Conservation (phyloP, 768 basidiomycete species). For the Chalciporus piperatus region DNA sequence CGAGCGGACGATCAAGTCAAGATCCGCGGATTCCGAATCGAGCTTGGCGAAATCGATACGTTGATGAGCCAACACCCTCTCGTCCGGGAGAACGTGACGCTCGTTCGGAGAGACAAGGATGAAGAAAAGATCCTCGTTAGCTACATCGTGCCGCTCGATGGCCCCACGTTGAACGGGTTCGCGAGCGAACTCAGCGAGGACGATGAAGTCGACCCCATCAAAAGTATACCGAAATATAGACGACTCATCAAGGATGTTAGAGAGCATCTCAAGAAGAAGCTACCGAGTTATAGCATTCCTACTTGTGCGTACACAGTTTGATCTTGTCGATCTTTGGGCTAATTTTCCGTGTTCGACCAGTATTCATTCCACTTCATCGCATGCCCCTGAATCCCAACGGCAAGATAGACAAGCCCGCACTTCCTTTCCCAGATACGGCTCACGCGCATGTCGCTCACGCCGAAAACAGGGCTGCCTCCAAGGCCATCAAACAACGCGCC, state of each 20-base stretch:
- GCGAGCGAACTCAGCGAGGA: conserved; percentile 59
- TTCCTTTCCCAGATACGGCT: conserved; percentile 97
- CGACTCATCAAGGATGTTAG: conserved; percentile 90
- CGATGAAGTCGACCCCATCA: conserved; percentile 54
- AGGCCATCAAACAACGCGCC: conserved; percentile 34
- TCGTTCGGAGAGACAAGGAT: conserved; percentile 95
- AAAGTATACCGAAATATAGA: conserved; percentile 82
- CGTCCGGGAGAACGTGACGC: conserved; percentile 96
- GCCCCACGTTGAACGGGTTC: conserved; percentile 61
- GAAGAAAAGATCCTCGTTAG: conserved; percentile 98
- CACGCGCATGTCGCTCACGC: conserved; percentile 45
- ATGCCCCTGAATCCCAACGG: conserved; percentile 99
- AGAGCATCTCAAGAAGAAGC: conserved; percentile 93
- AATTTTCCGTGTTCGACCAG: conserved; percentile 36
- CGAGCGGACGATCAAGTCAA: conserved; percentile 99
- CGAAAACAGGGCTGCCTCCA: conserved; percentile 34
- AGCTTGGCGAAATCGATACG: conserved; percentile 96
- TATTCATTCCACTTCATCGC: conserved; percentile 89
- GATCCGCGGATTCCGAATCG: conserved; percentile 98
- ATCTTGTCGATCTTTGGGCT: background rate
- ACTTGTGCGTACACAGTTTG: conserved; percentile 53
- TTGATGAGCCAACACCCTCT: conserved; percentile 91
- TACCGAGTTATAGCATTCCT: conserved; percentile 93
- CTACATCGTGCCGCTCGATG: conserved; percentile 91
- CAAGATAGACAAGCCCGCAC: conserved; percentile 96